A percentile compares a stretch with the other conserved stretches of the same genome.
Conservation (phyloP, 306 rosid genomes). For the Comarum palustre region DNA sequence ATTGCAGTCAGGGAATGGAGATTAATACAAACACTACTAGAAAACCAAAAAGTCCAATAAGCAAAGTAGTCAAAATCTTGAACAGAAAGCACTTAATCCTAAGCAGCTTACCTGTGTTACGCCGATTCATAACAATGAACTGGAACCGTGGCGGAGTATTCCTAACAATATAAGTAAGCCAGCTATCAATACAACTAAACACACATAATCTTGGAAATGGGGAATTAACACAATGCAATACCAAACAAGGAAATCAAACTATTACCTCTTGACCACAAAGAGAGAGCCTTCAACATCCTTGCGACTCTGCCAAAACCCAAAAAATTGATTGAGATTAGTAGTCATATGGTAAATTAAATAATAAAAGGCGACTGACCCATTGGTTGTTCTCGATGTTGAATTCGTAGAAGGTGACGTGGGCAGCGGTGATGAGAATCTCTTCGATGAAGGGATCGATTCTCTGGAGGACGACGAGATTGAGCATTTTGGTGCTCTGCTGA, state of each 20-base stretch:
- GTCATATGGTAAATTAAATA: not conserved
- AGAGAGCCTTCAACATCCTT: conserved; percentile 99
- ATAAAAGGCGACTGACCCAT: conserved; percentile 48
- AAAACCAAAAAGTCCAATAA: not conserved
- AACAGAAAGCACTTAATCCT: not conserved
- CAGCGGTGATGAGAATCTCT: conserved; percentile 89
- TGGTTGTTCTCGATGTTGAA: conserved; percentile 75
- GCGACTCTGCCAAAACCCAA: conserved; percentile 67
- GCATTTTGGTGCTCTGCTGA: conserved; percentile 73
- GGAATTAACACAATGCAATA: not conserved
- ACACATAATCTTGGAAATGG: not conserved
- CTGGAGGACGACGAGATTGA: conserved; percentile 87
- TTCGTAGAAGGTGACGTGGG: conserved; percentile 83
- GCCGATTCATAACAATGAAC: conserved; percentile 93
- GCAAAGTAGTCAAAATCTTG: not conserved
- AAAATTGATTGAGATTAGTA: not conserved
- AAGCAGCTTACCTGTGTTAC: conserved; percentile 59
- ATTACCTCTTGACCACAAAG: conserved; percentile 86
- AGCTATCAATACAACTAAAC: not conserved
- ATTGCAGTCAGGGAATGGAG: not conserved
- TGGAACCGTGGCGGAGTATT: conserved; percentile 83
- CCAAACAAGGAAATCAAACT: not conserved
- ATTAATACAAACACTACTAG: not conserved
- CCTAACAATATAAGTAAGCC: conserved; percentile 35
- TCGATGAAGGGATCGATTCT: conserved; percentile 82